phyloP scores from a whole-genome alignment of 805 yeast genomes.

The Nakazawaea ambrosiae region DNA sequence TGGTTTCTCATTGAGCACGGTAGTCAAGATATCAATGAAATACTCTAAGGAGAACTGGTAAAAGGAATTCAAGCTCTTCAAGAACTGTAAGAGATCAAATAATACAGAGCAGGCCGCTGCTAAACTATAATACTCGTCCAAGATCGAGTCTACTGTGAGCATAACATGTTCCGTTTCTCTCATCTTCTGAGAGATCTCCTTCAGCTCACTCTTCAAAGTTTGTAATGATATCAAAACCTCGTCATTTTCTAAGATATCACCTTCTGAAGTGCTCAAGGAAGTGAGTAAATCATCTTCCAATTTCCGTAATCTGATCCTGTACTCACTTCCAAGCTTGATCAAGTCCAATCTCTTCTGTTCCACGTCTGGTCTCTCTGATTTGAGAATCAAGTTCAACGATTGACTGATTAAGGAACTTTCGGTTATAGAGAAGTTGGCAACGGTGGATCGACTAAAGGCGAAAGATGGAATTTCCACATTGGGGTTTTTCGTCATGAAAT shows the following conservation, averaged over 20 bases:
- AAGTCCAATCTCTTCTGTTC: conserved; percentile 51
- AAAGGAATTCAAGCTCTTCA: conserved; percentile 37
- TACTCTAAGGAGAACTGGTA: conserved; percentile 54
- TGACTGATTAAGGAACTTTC: conserved; percentile 57
- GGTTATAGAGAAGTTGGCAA: conserved; percentile 71
- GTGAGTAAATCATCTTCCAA: conserved; percentile 56
- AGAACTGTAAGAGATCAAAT: conserved; percentile 36
- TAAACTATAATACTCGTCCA: conserved; percentile 42
- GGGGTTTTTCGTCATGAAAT: conserved; percentile 56
- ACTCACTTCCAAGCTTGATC: conserved; percentile 50
- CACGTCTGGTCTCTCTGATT: conserved; percentile 56
- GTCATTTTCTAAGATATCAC: conserved; percentile 64
- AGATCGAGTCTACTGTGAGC: conserved; percentile 40
- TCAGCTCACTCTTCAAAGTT: conserved; percentile 55
- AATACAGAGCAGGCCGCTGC: conserved; percentile 49
- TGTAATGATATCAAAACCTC: conserved; percentile 55
- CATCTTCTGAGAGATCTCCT: conserved; percentile 44
- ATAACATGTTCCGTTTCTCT: conserved; percentile 49
- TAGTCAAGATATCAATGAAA: conserved; percentile 27
- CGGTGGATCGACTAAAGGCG: conserved; percentile 53
- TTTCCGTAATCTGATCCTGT: conserved; percentile 40
- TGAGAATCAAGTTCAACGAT: conserved; percentile 49
- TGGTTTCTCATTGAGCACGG: conserved; percentile 18
- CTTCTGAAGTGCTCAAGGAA: conserved; percentile 48
- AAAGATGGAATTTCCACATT: conserved; percentile 39